Base-by-base conservation (phyloP, 257 asterid species). In the Petunia secreta region DNA sequence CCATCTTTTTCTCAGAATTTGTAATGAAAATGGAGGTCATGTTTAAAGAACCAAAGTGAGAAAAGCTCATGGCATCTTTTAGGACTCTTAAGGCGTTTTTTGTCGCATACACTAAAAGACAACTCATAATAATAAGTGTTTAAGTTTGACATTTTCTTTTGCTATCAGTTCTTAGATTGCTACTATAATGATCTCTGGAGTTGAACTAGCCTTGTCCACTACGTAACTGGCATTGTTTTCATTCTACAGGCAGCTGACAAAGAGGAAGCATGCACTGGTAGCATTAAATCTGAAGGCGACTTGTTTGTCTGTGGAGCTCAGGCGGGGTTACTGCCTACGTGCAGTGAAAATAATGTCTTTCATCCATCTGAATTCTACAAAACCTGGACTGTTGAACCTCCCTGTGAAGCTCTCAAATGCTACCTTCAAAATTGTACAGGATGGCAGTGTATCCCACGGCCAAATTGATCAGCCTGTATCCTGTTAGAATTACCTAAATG, bases 251-350 rank as follows among this genome's bases (percentile, higher is more conserved):
- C 99, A n/a, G 89, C 86, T 15, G 97, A 95, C 83, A 90, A 63
- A 81, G 88, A 8, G 5, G 93, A 85, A 83, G 96, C 84, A 73
- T 83, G 90, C 62, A 80, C 87, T 0, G 99, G 99, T 39, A 79
- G 82, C 53, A 91, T 95, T 1, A 95, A 66, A 84, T 95, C 98
- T 0, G 93, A 91, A 81, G 92, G 97, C 3, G 99, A 95, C 85
- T 44, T 87, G 37, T 93, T 95, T 54, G 83, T 90, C 2, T 8
- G 79, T 6, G 91, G 83, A 79, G 93, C 98, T 50, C 80, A 91
- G 64, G 6, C 92, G 0, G 99, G 97, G 36, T 68, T 91, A 36
- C 37, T 1, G 79, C 80, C 91, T 37, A 85, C 80, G 43, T 63
- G 82, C 63, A 55, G 80, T 0, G 89, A 83, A 83, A 53, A 75